Percentiles rank a stretch among this genome's conserved stretches.
These are phyloP conservation scores for Leccinum ochraceum DNA, from an alignment of 768 basidiomycete genomes.

Conservation along the genomic window DNA sequence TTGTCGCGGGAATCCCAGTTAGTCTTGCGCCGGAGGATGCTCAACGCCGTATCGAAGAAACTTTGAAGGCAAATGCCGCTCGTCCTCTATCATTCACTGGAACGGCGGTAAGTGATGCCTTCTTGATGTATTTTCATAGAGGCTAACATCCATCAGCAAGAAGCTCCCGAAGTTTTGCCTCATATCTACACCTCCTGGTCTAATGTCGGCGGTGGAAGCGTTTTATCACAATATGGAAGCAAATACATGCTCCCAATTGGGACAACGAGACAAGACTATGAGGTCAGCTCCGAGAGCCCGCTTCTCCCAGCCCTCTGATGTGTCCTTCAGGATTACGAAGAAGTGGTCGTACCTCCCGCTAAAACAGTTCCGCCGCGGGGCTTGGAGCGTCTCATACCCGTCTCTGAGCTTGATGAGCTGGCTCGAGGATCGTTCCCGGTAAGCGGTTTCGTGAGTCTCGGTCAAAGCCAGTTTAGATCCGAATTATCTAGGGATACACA, in stretches of 20 bases:
- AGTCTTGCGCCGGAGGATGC: constrained; percentile 48
- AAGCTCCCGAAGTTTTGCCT: constrained; percentile 66
- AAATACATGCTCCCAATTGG: constrained; percentile 84
- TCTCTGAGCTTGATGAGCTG: constrained; percentile 75
- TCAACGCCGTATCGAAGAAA: constrained; percentile 61
- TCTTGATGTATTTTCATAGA: neutral
- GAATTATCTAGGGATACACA: constrained; percentile 65
- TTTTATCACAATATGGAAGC: constrained; percentile 68
- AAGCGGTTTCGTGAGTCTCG: constrained; percentile 21
- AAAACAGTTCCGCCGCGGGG: constrained; percentile 69
- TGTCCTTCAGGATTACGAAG: constrained; percentile 73
- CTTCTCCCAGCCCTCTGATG: constrained; percentile 9
- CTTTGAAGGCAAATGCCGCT: constrained; percentile 58
- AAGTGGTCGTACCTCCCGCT: constrained; percentile 87
- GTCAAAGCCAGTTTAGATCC: neutral
- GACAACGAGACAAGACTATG: constrained; percentile 63
- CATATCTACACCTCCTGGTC: constrained; percentile 83
- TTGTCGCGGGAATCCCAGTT: constrained; percentile 11
- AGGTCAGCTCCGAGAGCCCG: constrained; percentile 46
- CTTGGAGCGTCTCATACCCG: constrained; percentile 68
- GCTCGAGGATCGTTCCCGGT: constrained; percentile 86
- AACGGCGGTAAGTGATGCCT: constrained; percentile 44
- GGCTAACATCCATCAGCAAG: constrained; percentile 40
- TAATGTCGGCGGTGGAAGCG: constrained; percentile 55
- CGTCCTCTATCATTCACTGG: constrained; percentile 61